These are phyloP conservation scores for Mucor sp. DNA, from an alignment of 371 early-diverging fungal species.

Conservation along the genomic window DNA sequence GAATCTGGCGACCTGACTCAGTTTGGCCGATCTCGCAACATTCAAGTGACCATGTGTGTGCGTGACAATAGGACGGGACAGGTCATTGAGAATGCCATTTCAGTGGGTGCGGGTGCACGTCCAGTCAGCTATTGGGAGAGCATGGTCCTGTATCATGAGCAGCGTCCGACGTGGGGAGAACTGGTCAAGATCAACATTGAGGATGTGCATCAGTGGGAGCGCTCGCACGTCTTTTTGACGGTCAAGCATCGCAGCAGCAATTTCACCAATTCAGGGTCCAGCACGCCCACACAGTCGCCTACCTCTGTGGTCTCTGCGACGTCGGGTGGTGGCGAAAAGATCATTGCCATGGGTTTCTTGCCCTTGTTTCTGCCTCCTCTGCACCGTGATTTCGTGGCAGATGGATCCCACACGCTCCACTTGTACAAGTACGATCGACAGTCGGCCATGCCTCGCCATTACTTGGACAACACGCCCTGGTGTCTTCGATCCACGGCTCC, in stretches of 20 bases:
- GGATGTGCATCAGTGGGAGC: slow-evolving; percentile 50
- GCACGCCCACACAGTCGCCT: background rate
- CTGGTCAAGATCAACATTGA: slow-evolving; percentile 61
- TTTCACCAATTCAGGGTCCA: slow-evolving; percentile 18
- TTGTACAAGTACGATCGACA: slow-evolving; percentile 70
- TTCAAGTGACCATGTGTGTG: slow-evolving; percentile 66
- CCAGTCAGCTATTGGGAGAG: slow-evolving; percentile 59
- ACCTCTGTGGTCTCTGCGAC: slow-evolving; percentile 5
- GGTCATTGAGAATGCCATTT: slow-evolving; percentile 59
- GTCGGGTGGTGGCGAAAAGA: slow-evolving; percentile 34
- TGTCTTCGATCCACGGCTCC: slow-evolving; percentile 41
- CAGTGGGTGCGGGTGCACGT: slow-evolving; percentile 54
- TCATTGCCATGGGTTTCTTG: slow-evolving; percentile 58
- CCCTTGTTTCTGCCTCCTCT: slow-evolving; percentile 60
- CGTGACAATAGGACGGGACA: slow-evolving; percentile 58
- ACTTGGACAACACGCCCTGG: slow-evolving; percentile 49
- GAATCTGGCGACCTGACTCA: slow-evolving; percentile 64
- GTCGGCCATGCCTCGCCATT: slow-evolving; percentile 40
- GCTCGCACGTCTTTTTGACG: slow-evolving; percentile 64
- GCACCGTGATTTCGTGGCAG: slow-evolving; percentile 62
- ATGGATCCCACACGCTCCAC: slow-evolving; percentile 61
- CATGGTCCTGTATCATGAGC: slow-evolving; percentile 67
- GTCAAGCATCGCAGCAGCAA: slow-evolving; percentile 56
- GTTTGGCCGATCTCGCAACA: slow-evolving; percentile 55
- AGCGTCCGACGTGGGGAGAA: slow-evolving; percentile 70